phyloP scores from a whole-genome alignment of 2,329 filamentous ascomycete species.

The Myriangium duriaei region DNA sequence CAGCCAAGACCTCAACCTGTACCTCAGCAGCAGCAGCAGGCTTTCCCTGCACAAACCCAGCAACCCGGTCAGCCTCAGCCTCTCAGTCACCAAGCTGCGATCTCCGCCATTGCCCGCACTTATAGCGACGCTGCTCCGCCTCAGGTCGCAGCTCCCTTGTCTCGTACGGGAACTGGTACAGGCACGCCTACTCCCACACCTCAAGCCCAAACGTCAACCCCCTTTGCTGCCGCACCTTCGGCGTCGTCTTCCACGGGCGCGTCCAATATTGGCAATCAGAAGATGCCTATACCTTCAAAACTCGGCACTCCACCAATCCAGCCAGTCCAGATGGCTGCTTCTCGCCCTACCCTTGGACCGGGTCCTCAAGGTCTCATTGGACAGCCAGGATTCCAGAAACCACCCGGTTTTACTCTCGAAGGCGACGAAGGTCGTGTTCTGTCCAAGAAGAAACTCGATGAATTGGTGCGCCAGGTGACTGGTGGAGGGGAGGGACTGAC shows the following conservation, averaged over 20 bases:
- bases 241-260: slow-evolving; percentile 8
- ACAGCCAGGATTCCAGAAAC: slow-evolving; percentile 71
- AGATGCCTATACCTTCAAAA: slow-evolving; percentile 73
- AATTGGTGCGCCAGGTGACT: slow-evolving; percentile 86
- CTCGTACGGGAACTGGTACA: slow-evolving; percentile 13
- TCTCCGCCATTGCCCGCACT: slow-evolving; percentile 12
- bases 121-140: slow-evolving; percentile 11
- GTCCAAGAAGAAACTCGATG: slow-evolving; percentile 96
- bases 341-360: slow-evolving; percentile 74
- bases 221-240: slow-evolving; percentile 13
- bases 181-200: slow-evolving; percentile 11
- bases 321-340: slow-evolving; percentile 59
- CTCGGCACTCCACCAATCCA: slow-evolving; percentile 60
- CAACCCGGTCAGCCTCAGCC: slow-evolving; percentile 15
- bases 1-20: slow-evolving; percentile 9
- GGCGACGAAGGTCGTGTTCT: slow-evolving; percentile 84
- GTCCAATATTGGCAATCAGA: slow-evolving; percentile 36
- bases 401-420: slow-evolving; percentile 75
- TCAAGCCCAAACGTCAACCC: slow-evolving; percentile 12
- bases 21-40: slow-evolving; percentile 14
- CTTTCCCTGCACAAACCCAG: slow-evolving; percentile 15
- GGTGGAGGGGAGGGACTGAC: slow-evolving; percentile 68
- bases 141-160: slow-evolving; percentile 10
- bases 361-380: slow-evolving; percentile 71
- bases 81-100: slow-evolving; percentile 15